phyloP scores from a whole-genome alignment of 1,284 basidiomycete genomes.

The Marasmius sp. region DNA sequence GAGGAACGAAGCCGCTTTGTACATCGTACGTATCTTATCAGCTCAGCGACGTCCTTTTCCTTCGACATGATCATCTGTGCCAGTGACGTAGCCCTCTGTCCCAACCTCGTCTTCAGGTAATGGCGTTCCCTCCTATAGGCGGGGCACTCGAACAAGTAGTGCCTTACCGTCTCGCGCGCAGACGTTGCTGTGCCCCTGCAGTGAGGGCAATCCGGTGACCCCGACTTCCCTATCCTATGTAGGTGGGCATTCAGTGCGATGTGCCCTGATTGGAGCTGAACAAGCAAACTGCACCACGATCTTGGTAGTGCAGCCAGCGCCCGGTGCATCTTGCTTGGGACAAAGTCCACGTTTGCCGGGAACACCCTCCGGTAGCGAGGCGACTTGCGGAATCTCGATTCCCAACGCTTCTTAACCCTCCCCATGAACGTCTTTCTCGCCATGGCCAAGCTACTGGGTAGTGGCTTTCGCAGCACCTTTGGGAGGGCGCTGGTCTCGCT shows the following conservation, averaged over 20 bases:
- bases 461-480: conserved; percentile 5
- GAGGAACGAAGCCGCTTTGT: not conserved
- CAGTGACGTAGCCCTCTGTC: not conserved
- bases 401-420: not conserved
- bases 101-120: not conserved
- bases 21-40: not conserved
- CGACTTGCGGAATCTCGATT: not conserved
- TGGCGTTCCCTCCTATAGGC: not conserved
- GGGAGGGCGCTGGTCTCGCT: conserved; percentile 11
- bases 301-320: not conserved
- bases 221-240: not conserved
- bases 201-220: not conserved
- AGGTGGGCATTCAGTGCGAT: not conserved
- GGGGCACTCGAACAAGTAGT: not conserved
- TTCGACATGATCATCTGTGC: not conserved
- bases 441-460: not conserved
- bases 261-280: not conserved
- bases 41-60: not conserved
- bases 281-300: not conserved
- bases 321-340: not conserved
- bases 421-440: not conserved
- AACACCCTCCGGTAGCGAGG: not conserved
- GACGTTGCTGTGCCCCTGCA: not conserved
- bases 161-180: not conserved
- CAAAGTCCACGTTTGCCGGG: not conserved